phyloP scores from a whole-genome alignment of 148 eudicot genomes.

The Chenopodium album region DNA sequence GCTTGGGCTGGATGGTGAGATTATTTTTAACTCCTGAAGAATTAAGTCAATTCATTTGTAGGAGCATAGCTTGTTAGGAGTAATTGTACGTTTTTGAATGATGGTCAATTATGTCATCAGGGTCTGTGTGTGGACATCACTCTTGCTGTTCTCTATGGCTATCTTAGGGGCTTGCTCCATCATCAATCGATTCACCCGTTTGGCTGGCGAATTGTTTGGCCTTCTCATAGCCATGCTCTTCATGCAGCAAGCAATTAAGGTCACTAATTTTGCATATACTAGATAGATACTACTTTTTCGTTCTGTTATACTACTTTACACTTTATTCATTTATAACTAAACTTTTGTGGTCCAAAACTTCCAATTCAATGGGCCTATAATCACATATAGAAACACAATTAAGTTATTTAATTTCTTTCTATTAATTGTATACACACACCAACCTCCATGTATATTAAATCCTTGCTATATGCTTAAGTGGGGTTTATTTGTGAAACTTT shows the following conservation, averaged over 20 bases:
- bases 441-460: background rate
- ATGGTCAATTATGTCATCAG: slow-evolving; percentile 34
- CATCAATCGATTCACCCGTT: slow-evolving; percentile 83
- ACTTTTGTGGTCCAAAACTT: background rate
- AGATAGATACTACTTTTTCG: background rate
- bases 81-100: background rate
- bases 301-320: background rate
- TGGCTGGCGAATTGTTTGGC: slow-evolving; percentile 91
- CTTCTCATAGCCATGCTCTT: slow-evolving; percentile 91
- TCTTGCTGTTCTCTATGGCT: slow-evolving; percentile 72
- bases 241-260: slow-evolving; percentile 93
- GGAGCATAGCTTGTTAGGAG: background rate
- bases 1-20: slow-evolving; percentile 94
- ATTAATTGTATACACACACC: background rate
- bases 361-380: slow-evolving; percentile 3
- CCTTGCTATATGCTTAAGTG: no score
- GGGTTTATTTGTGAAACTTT: background rate
- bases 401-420: background rate
- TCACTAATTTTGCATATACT: slow-evolving; percentile 15
- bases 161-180: slow-evolving; percentile 89
- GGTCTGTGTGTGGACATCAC: slow-evolving; percentile 94
- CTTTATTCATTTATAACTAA: background rate
- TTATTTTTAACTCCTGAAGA: background rate
- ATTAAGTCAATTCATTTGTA: background rate
- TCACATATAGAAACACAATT: background rate